Evolutionary conservation across 306 rosid genomes (phyloP), one percentile per base, ranked within the genome.

Genomic region (Rosa rugosa): DNA sequence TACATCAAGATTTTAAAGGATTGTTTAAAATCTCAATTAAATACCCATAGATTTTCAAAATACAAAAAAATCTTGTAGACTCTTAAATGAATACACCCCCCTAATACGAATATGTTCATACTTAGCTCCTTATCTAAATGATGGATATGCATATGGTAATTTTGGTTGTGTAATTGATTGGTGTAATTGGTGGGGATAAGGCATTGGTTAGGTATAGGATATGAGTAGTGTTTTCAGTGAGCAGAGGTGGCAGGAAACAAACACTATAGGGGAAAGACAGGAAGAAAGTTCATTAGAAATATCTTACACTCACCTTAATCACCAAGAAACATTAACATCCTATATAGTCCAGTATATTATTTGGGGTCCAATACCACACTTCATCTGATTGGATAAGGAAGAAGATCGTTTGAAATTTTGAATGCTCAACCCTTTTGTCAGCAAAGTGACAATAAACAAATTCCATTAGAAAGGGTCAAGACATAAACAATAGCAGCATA

Each of bases 171-270:
- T 25, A 27, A 51, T 59, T 50, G 38, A n/a, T n/a, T n/a, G n/a
- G n/a, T n/a, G n/a, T n/a, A n/a, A 12, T 60, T 68, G 86, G 79
- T 36, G 77, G 76, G 59, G 81, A 64, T 17, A 79, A 42, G 45
- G 54, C 64, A 69, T 40, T 77, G 45, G 75, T 64, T 71, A 72
- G 75, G 79, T 80, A 22, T 57, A 86, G 84, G 88, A 59, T 63
- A 92, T 89, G 97, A 88, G 83, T 88, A 91, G 89, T 74, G 89
- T 87, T 49, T 94, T 92, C 89, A 82, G 85, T 69, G 97, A 94
- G 82, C 89, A 87, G 84, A 83, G 63, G 63, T n/a, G 63, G 4
- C 60, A 8, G 23, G 27, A 53, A 51, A 51, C 0, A 20, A 17
- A 54, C 60, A 0, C 23, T 54, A 54, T 0, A 54, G 7, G 25